Evolutionary conservation across 1,284 basidiomycete species (phyloP).

Genomic region (Ustilago hordei): DNA sequence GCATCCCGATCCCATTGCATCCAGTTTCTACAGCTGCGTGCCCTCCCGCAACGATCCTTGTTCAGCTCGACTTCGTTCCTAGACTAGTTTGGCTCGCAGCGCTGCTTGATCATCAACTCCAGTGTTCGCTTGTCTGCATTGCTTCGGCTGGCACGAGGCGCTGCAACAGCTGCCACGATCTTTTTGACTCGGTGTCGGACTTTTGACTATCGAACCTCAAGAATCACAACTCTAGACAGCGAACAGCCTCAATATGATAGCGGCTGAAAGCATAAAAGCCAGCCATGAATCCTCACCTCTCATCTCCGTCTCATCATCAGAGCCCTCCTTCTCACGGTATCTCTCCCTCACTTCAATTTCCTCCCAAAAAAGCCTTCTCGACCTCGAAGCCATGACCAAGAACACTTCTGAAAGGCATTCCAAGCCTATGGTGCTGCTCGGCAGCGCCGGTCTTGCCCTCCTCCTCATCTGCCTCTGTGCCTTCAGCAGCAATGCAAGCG

Average conservation of each 20-base stretch:
- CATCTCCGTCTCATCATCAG: neutral
- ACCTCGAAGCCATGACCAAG: constrained; percentile 38
- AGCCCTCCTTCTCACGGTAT: neutral
- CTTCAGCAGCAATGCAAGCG: constrained; percentile 39
- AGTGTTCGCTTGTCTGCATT: neutral
- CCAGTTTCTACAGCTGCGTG: too few species aligned
- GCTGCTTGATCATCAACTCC: neutral
- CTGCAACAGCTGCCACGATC: neutral
- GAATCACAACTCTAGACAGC: neutral
- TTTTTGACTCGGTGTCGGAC: neutral
- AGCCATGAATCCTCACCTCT: constrained; percentile 19
- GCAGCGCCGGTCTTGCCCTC: constrained; percentile 47
- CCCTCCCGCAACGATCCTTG: too few species aligned
- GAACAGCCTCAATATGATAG: constrained; percentile 3
- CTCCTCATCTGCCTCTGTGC: constrained; percentile 48
- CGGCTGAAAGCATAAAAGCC: constrained; percentile 22
- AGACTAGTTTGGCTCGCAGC: neutral
- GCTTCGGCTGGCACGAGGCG: too few species aligned
- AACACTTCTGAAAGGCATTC: constrained; percentile 6
- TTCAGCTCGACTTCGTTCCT: neutral
- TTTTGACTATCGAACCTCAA: neutral
- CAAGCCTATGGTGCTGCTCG: constrained; percentile 39
- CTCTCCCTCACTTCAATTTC: neutral
- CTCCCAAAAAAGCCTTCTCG: neutral
- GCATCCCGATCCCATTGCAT: too few species aligned